Evolutionary conservation across 2,329 filamentous ascomycete genomes (phyloP).

Genomic region (Ascosphaera aggregata): DNA sequence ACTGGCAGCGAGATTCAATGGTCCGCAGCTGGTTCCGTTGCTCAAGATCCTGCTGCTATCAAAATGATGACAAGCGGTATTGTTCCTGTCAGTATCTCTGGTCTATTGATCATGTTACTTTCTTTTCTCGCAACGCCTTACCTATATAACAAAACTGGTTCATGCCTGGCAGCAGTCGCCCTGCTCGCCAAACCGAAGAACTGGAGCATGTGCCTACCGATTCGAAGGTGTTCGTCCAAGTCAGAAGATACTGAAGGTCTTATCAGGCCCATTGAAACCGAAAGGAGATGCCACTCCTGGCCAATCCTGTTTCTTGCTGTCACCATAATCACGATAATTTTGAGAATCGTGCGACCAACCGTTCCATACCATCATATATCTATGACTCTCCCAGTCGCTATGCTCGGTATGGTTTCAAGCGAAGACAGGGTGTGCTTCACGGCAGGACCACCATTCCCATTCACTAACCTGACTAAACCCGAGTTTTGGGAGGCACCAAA

Average conservation of each 20-base stretch:
- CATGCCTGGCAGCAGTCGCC: conserved; percentile 9
- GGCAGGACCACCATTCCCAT: conserved; percentile 7
- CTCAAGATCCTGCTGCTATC: conserved; percentile 11
- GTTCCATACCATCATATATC: conserved; percentile 13
- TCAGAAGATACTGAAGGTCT: conserved; percentile 2
- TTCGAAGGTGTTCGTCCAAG: conserved; percentile 1
- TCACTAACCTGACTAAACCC: conserved; percentile 8
- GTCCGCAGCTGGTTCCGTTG: conserved; percentile 11
- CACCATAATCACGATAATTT: conserved; percentile 3
- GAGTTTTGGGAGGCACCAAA: conserved; percentile 10
- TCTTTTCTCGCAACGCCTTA: conserved; percentile 8
- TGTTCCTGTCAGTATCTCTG: conserved; percentile 9
- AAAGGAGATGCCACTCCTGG: conserved; percentile 5
- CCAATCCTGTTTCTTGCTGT: conserved; percentile 5
- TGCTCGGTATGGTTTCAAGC: conserved; percentile 7
- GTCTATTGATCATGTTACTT: conserved; percentile 6
- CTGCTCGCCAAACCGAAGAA: conserved; percentile 4
- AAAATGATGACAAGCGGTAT: conserved; percentile 12
- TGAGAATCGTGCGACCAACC: conserved; percentile 9
- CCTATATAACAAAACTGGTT: conserved; percentile 6
- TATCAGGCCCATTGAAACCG: not conserved
- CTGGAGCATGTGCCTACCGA: conserved; percentile 6
- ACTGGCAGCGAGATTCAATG: conserved; percentile 13
- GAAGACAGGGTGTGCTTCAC: not conserved
- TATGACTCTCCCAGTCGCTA: conserved; percentile 10